Percentiles rank a stretch among this genome's conserved stretches.
Evolutionary conservation across 2,329 filamentous ascomycete genomes (phyloP).

Genomic region (Fusarium guadeloupense): DNA sequence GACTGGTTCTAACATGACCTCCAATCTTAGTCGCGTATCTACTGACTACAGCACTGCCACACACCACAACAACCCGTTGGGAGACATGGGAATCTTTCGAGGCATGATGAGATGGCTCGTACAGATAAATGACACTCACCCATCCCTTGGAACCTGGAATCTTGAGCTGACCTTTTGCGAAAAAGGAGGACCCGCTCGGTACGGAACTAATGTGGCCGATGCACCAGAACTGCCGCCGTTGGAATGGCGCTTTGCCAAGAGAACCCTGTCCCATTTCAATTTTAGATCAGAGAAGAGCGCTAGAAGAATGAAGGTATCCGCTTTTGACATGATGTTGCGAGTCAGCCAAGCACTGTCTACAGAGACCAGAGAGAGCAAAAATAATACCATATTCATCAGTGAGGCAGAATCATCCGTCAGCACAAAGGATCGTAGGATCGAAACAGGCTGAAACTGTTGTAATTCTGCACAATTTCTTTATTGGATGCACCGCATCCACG

Average conservation of each 20-base stretch:
- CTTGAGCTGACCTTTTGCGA: not conserved
- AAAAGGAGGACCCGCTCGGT: slow-evolving; percentile 15
- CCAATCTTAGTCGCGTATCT: too few species aligned
- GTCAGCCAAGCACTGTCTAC: slow-evolving; percentile 1
- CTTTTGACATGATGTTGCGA: slow-evolving; percentile 1
- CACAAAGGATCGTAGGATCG: not conserved
- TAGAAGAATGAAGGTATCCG: slow-evolving; percentile 16
- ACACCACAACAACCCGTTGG: too few species aligned
- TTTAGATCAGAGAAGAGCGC: slow-evolving; percentile 15
- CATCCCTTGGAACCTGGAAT: not conserved
- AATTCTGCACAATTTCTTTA: not conserved
- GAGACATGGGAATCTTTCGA: too few species aligned
- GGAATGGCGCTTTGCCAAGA: slow-evolving; percentile 13
- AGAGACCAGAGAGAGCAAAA: not conserved
- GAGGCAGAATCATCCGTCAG: too few species aligned
- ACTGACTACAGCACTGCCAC: too few species aligned
- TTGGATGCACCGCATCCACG: not conserved
- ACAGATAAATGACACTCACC: not conserved
- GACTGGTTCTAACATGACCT: too few species aligned
- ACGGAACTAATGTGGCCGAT: slow-evolving; percentile 10
- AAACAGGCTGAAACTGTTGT: slow-evolving; percentile 7
- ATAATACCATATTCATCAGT: too few species aligned
- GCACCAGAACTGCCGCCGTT: slow-evolving; percentile 28
- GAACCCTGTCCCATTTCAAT: slow-evolving; percentile 1
- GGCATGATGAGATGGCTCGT: not conserved